Base-by-base conservation (phyloP, 768 basidiomycete genomes). In the Boletus subparvulus region DNA sequence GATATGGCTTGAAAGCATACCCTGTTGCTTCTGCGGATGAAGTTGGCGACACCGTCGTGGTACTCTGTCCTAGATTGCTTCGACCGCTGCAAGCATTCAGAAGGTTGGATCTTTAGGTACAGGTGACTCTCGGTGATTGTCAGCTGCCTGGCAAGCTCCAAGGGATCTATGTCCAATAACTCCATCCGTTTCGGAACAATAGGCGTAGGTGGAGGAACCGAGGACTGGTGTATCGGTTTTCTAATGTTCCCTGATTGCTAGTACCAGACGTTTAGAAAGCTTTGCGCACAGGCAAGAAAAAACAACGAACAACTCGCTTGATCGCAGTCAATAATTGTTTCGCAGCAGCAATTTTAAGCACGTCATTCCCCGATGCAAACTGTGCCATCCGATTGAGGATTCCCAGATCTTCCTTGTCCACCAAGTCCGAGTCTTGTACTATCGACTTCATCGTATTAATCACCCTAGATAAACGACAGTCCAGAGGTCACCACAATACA, bases 131-230 rank as follows among this genome's bases (percentile, higher is more conserved):
- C 87, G 62, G 83, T 77, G 60, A 87, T 79, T 0, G 87, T 88
- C 60, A 88, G 68, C 68, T 88, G 87, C 14, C 87, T 76, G 0
- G 87, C 87, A 4, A 88, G 66, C 64, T 88, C 87, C 45, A 85
- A 65, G 0, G 86, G 78, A 59, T 86, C 81, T 45, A 88, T 79
- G 51, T 88, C 87, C 12, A 79, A 61, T 5, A 88, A 63, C 43
- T 83, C 82, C 55, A 84, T 62, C 56, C 78, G 80, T 64, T 73
- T 77, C 8, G 72, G 73, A 50, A 74, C 73, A 52, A 77, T 78
- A 7, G 84, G 85, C 1, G 83, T 62, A 12, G 79, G 73, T 1
- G 85, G 85, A 4, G 81, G 76, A 2, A 71, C 59, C 16, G 68
- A 52, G 13, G 69, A 66, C 10, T 67, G 73, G 4, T 69, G 63